Evolutionary conservation across 225 moss, liverwort and hornwort species (phyloP).

Genomic region (Polytrichum commune): DNA sequence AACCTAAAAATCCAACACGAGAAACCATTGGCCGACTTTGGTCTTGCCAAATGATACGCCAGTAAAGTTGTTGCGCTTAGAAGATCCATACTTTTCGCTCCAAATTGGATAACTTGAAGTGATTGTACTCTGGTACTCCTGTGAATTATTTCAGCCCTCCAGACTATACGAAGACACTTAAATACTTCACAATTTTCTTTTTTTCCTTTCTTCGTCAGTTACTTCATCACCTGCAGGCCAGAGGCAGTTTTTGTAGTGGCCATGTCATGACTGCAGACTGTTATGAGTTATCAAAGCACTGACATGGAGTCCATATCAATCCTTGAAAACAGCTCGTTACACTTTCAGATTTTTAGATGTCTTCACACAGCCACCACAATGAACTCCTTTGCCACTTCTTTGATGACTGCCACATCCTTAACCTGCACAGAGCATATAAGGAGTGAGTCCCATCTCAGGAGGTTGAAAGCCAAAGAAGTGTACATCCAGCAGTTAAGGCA

Average conservation of each 20-base stretch:
- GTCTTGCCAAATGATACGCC: slow-evolving; percentile 18
- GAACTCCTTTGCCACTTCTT: slow-evolving; percentile 23
- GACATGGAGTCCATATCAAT: slow-evolving; percentile 14
- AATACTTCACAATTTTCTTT: background rate
- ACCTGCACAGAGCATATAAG: slow-evolving; percentile 26
- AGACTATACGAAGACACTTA: background rate
- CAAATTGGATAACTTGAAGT: background rate
- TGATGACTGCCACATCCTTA: slow-evolving; percentile 54
- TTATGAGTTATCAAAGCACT: slow-evolving; percentile 9
- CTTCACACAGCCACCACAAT: slow-evolving; percentile 40
- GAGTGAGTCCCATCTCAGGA: background rate
- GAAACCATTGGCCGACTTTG: slow-evolving; percentile 22
- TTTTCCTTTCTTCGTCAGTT: too few species aligned
- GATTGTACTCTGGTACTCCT: background rate
- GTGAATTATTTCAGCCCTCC: background rate
- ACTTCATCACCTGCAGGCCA: background rate
- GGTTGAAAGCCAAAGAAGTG: background rate
- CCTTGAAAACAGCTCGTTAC: slow-evolving; percentile 18
- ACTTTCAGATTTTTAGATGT: slow-evolving; percentile 1
- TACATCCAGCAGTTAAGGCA: background rate
- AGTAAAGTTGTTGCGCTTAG: slow-evolving; percentile 14
- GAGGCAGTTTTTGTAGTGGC: background rate
- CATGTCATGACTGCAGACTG: slow-evolving; percentile 16
- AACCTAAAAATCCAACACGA: slow-evolving; percentile 20
- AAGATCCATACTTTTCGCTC: slow-evolving; percentile 2